Base-by-base conservation (phyloP, 305 asterid species). In the Fraxinus albicans region DNA sequence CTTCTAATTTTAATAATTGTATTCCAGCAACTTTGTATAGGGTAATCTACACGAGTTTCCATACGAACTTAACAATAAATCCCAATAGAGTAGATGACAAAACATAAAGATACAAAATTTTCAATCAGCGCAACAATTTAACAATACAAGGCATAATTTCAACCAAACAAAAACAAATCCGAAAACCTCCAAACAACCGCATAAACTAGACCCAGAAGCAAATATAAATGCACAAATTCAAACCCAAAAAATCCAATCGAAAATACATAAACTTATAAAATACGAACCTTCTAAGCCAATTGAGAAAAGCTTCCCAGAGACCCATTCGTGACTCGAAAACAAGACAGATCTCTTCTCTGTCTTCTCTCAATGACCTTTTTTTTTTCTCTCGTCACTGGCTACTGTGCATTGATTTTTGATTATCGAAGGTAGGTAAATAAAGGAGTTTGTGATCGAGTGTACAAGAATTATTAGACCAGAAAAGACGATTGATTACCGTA, bases 221-320 rank as follows among this genome's bases (percentile, higher is more conserved):
- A 44, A 82, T 53, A 63, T 33, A 55, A 73, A 69, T 12, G 33
- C n/a, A 31, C 15, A 77, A 58, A 69, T 53, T 65, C 47, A 67
- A 29, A 78, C 29, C 85, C 81, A 38, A 85, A 80, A 76, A 77
- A 23, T 13, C 67, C 7, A 77, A 77, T 34, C 25, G 23, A 47
- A 77, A 77, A 15, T 9, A 31, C 19, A 67, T 73, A 72, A 33
- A 1, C 8, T 60, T 33, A 35, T 15, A 67, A 67, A 27, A 60
- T 19, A 67, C 77, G 12, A 21, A 91, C 99, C 99, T 95, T 84
- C 99, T 90, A 77, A 95, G 97, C 99, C 99, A 94, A 92, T 95
- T 94, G 93, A 95, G 99, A 87, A 95, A 94, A 90, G 95, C 95
- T 91, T 95, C 98, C 97, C 93, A 94, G 87, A 94, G 89, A 89